Conservation (phyloP, 495 filamentous ascomycete genomes). For the Viridothelium virens region DNA sequence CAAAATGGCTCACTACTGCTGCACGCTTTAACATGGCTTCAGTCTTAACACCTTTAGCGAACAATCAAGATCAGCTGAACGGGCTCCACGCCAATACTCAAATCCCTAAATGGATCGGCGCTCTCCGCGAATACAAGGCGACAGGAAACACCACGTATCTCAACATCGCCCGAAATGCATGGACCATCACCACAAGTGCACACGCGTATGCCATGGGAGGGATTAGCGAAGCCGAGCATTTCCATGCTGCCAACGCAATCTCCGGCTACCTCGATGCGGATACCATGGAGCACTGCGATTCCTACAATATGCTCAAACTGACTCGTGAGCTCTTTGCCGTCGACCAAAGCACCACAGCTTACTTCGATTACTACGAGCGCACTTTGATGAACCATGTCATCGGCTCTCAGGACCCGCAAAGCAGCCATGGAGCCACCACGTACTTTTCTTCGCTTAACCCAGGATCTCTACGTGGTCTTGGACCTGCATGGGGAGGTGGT, state of each 20-base stretch:
- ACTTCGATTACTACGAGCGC: slow-evolving; percentile 40
- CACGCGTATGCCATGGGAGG: slow-evolving; percentile 38
- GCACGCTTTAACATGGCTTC: slow-evolving; percentile 36
- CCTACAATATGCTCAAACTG: slow-evolving; percentile 39
- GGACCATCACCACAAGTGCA: slow-evolving; percentile 31
- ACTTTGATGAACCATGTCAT: slow-evolving; percentile 37
- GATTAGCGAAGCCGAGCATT: slow-evolving; percentile 40
- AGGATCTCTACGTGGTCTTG: slow-evolving; percentile 27
- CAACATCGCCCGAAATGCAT: slow-evolving; percentile 35
- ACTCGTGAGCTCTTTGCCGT: slow-evolving; percentile 35
- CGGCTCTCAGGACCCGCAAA: slow-evolving; percentile 31
- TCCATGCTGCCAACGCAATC: slow-evolving; percentile 32
- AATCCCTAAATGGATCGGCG: slow-evolving; percentile 39
- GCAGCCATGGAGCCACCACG: slow-evolving; percentile 35
- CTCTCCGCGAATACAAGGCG: slow-evolving; percentile 29
- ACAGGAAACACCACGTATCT: slow-evolving; percentile 31
- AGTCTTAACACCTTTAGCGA: slow-evolving; percentile 33
- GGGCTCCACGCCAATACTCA: slow-evolving; percentile 39
- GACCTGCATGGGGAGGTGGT: slow-evolving; percentile 30
- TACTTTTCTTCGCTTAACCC: slow-evolving; percentile 37
- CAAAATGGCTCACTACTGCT: slow-evolving; percentile 32
- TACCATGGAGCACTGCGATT: slow-evolving; percentile 37
- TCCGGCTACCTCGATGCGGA: slow-evolving; percentile 30
- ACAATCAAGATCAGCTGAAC: slow-evolving; percentile 31
- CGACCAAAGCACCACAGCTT: slow-evolving; percentile 27